A percentile compares a stretch with the other conserved stretches of the same genome.
Conservation (phyloP, 345 rosid genomes). For the Psidium friedrichsthalianum region DNA sequence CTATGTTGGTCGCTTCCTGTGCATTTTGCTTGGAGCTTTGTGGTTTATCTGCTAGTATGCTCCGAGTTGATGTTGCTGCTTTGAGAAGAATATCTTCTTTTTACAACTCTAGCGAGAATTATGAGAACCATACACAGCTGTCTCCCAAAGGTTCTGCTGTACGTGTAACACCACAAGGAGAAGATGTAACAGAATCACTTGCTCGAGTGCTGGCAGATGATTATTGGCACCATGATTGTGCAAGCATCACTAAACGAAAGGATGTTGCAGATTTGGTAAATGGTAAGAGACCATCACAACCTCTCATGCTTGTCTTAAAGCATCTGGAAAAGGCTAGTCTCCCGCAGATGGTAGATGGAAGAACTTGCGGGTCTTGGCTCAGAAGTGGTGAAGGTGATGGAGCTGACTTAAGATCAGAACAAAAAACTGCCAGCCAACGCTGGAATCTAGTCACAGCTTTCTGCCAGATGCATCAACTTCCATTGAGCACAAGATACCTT, state of each 20-base stretch:
- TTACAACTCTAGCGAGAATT: constrained; percentile 39
- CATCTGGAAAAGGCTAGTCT: constrained; percentile 96
- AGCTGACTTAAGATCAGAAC: constrained; percentile 68
- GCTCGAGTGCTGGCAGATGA: constrained; percentile 88
- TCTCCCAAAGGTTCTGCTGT: constrained; percentile 52
- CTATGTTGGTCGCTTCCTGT: constrained; percentile 78
- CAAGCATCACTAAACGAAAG: constrained; percentile 33
- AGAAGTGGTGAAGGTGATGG: constrained; percentile 84
- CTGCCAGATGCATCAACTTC: constrained; percentile 91
- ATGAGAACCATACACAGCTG: constrained; percentile 32
- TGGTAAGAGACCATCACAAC: constrained; percentile 38
- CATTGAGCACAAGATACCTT: constrained; percentile 88
- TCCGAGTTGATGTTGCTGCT: constrained; percentile 70
- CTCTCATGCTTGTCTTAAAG: constrained; percentile 64
- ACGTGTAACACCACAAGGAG: constrained; percentile 39
- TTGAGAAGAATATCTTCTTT: constrained; percentile 77
- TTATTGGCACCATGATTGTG: constrained; percentile 38
- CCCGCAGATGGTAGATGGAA: constrained; percentile 45
- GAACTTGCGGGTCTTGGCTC: constrained; percentile 92
- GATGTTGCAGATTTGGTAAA: constrained; percentile 15
- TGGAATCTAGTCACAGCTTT: constrained; percentile 88
- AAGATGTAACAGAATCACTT: constrained; percentile 61
- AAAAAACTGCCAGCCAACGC: constrained; percentile 73
- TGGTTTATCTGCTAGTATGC: constrained; percentile 79
- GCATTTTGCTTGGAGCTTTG: constrained; percentile 84